A percentile compares a stretch with the other conserved stretches of the same genome.
These are phyloP conservation scores for Furcasterigmium sp. DNA, from an alignment of 2,329 filamentous ascomycete genomes.

Conservation along the genomic window DNA sequence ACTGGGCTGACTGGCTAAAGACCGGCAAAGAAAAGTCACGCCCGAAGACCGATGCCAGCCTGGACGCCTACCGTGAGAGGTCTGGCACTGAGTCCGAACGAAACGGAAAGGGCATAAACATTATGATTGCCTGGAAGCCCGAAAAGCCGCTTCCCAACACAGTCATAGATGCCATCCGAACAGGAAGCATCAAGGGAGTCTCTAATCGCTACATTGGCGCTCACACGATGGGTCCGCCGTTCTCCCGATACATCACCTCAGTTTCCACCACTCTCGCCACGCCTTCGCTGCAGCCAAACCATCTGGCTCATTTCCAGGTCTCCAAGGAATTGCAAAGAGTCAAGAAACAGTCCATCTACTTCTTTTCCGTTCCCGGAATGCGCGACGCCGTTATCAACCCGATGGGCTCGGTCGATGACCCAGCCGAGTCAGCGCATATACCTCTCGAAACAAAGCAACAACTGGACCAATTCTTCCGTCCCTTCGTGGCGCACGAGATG, in stretches of 20 bases:
- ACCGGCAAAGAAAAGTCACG: conserved; percentile 32
- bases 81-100: not conserved
- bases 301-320: conserved; percentile 11
- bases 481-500: too few species aligned
- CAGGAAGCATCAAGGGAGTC: conserved; percentile 20
- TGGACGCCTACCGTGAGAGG: not conserved
- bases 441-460: too few species aligned
- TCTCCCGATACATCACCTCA: conserved; percentile 25
- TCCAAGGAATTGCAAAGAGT: conserved; percentile 8
- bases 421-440: not conserved
- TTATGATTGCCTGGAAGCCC: conserved; percentile 18
- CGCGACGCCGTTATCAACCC: not conserved
- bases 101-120: not conserved
- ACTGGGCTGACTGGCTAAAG: conserved; percentile 51
- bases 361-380: not conserved
- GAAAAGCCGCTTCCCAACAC: conserved; percentile 25
- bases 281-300: conserved; percentile 6
- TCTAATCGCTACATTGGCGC: conserved; percentile 24
- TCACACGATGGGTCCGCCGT: conserved; percentile 22
- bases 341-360: conserved; percentile 1
- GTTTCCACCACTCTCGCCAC: conserved; percentile 23
- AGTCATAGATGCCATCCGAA: conserved; percentile 26
- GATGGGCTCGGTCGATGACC: not conserved
- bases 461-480: not conserved
- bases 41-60: not conserved